Evolutionary conservation across 768 basidiomycete species (phyloP).

Genomic region (Russula earlei): DNA sequence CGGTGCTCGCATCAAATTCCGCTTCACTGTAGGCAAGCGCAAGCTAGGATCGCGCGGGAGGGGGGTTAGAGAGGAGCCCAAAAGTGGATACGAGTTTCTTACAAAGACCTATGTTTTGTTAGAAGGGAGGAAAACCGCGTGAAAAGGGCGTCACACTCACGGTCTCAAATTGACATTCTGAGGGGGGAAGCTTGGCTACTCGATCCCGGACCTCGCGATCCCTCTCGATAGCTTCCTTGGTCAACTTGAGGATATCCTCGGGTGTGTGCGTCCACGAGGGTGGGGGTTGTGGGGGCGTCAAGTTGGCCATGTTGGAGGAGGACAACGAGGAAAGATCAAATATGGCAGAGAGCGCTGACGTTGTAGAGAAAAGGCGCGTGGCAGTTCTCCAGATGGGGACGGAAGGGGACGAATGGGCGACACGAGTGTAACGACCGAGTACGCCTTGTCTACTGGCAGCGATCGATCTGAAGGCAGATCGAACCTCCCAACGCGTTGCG

Average conservation of each 20-base stretch:
- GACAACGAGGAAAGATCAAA: not conserved
- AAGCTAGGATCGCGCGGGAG: slow-evolving; percentile 30
- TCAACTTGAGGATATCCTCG: slow-evolving; percentile 40
- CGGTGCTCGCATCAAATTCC: slow-evolving; percentile 37
- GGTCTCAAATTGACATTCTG: slow-evolving; percentile 56
- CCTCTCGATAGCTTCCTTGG: slow-evolving; percentile 48
- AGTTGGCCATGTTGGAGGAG: slow-evolving; percentile 31
- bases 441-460: not conserved
- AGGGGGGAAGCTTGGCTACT: slow-evolving; percentile 46
- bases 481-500: slow-evolving; percentile 7
- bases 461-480: slow-evolving; percentile 1
- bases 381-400: not conserved
- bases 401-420: not conserved
- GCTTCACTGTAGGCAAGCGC: slow-evolving; percentile 55
- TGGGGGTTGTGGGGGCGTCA: slow-evolving; percentile 57
- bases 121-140: not conserved
- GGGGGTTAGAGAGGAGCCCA: slow-evolving; percentile 20
- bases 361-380: slow-evolving; percentile 2
- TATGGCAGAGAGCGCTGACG: slow-evolving; percentile 1
- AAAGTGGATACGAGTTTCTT: slow-evolving; percentile 28
- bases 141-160: slow-evolving; percentile 32
- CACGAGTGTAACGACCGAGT: not conserved
- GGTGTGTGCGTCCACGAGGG: slow-evolving; percentile 59
- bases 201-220: slow-evolving; percentile 48
- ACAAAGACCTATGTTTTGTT: slow-evolving; percentile 53